Conservation (phyloP, 2,329 filamentous ascomycete genomes). For the Cordyceps cateniannulata region DNA sequence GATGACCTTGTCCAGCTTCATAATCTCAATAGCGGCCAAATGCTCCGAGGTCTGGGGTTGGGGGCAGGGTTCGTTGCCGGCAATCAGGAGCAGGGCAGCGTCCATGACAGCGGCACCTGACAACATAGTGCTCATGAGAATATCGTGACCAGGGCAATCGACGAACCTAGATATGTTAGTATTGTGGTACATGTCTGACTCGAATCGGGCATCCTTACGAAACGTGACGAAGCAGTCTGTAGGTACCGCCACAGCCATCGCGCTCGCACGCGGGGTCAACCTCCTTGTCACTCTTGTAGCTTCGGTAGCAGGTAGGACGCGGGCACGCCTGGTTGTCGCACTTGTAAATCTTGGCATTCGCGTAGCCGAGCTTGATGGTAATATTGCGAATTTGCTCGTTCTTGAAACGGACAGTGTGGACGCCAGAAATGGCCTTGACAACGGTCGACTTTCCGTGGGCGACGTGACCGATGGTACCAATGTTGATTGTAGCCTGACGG, state of each 20-base stretch:
- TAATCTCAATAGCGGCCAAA: constrained; percentile 97
- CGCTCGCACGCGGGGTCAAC: constrained; percentile 94
- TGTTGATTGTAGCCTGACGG: constrained; percentile 97
- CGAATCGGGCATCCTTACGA: constrained; percentile 53
- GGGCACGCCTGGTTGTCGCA: constrained; percentile 90
- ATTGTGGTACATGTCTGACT: neutral
- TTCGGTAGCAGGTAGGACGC: constrained; percentile 89
- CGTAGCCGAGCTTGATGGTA: constrained; percentile 99
- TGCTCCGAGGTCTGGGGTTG: constrained; percentile 98
- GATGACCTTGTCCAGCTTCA: constrained; percentile 99
- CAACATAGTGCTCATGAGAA: constrained; percentile 99
- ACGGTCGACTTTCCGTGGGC: constrained; percentile 98
- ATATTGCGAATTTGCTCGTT: constrained; percentile 99
- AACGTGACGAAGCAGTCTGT: constrained; percentile 83
- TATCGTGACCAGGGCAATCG: constrained; percentile 98
- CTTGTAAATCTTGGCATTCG: constrained; percentile 99
- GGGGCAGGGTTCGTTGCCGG: constrained; percentile 96
- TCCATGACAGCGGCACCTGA: constrained; percentile 99
- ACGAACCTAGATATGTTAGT: constrained; percentile 61
- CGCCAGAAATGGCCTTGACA: constrained; percentile 97
- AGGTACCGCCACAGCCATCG: constrained; percentile 81
- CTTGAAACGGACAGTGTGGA: constrained; percentile 99
- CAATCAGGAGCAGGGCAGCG: constrained; percentile 89
- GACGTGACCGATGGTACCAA: constrained; percentile 96
- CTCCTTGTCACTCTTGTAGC: constrained; percentile 98